A percentile compares a stretch with the other conserved stretches of the same genome.
These are phyloP conservation scores for Croton laevigatus DNA, from an alignment of 441 rosid genomes.

Conservation along the genomic window DNA sequence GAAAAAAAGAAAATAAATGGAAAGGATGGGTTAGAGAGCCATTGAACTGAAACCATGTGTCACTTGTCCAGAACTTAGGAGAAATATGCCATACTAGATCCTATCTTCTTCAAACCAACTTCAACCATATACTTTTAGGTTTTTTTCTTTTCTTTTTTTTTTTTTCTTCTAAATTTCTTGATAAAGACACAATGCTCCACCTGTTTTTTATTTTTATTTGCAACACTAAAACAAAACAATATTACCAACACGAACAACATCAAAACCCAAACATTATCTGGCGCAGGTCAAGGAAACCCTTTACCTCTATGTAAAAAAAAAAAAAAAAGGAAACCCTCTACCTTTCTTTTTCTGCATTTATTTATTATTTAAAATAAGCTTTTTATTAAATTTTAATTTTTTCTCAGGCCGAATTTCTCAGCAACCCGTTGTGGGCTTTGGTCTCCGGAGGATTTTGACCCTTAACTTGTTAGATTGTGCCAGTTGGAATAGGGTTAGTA, in stretches of 20 bases:
- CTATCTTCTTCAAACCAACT: conserved; percentile 6
- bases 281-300: no score
- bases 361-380: not conserved
- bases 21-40: not conserved
- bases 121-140: not conserved
- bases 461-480: not conserved
- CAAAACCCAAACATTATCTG: not conserved
- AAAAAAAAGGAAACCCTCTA: no score
- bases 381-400: not conserved
- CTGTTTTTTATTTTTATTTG: not conserved
- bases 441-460: conserved; percentile 7
- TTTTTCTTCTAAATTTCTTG: not conserved
- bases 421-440: not conserved
- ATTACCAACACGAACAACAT: not conserved
- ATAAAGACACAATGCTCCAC: not conserved
- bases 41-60: conserved; percentile 13
- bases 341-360: no score
- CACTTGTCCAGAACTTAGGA: not conserved
- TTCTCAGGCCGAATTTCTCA: conserved; percentile 11
- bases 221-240: not conserved
- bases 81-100: not conserved
- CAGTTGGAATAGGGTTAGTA: no score
- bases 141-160: rapidly evolving
- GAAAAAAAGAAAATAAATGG: not conserved
- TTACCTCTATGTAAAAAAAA: no score